Conservation (phyloP, 768 basidiomycete genomes). For the Russula brevipes region DNA sequence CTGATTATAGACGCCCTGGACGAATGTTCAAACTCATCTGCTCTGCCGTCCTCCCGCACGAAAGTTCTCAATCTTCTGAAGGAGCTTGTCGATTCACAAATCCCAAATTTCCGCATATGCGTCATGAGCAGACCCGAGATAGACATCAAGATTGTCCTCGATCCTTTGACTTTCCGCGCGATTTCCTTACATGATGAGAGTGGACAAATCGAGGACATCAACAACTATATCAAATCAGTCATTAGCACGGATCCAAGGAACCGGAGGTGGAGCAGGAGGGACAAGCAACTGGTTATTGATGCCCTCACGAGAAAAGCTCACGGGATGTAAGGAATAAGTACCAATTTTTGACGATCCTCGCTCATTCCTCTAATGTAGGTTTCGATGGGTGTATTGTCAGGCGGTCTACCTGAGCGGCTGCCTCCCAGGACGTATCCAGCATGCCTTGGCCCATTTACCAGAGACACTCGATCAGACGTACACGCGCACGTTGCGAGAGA, state of each 20-base stretch:
- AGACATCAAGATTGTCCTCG: too few species aligned
- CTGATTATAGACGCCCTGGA: background rate
- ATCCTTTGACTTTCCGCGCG: too few species aligned
- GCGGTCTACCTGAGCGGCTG: background rate
- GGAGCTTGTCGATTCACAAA: background rate
- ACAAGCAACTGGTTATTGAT: background rate
- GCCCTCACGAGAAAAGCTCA: background rate
- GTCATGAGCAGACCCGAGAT: background rate
- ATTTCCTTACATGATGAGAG: too few species aligned
- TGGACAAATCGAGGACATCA: too few species aligned
- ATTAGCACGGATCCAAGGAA: background rate
- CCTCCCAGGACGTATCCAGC: background rate
- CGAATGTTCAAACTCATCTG: background rate
- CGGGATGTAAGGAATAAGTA: background rate
- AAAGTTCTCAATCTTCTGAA: background rate
- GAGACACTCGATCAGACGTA: conserved; percentile 1
- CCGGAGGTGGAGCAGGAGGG: background rate
- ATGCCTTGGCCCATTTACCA: background rate
- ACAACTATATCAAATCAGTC: background rate
- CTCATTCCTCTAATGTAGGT: background rate
- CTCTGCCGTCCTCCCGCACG: background rate
- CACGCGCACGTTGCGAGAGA: background rate
- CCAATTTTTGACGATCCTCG: background rate
- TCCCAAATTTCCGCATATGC: background rate
- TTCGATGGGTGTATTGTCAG: background rate